phyloP scores from a whole-genome alignment of 768 basidiomycete species.

The Russula vinacea region DNA sequence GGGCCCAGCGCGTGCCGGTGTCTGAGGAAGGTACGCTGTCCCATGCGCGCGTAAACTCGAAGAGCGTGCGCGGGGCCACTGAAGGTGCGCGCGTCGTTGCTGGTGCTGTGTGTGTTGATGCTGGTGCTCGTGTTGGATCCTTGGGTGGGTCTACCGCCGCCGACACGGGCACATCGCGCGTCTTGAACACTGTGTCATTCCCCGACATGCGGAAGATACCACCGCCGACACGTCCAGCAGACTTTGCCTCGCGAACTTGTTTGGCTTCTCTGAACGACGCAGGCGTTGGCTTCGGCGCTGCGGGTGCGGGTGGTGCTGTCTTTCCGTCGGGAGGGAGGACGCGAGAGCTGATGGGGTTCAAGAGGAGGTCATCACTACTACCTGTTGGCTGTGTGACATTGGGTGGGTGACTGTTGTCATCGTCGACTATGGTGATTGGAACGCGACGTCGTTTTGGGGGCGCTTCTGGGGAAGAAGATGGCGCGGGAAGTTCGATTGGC shows the following conservation, averaged over 20 bases:
- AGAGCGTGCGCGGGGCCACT: conserved; percentile 36
- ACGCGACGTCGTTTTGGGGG: conserved; percentile 50
- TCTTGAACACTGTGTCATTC: conserved; percentile 53
- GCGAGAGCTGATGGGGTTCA: conserved; percentile 30
- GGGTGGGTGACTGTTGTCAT: conserved; percentile 8
- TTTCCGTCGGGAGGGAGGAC: conserved; percentile 12
- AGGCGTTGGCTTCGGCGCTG: conserved; percentile 25
- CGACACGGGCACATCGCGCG: conserved; percentile 28
- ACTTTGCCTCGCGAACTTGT: conserved; percentile 47
- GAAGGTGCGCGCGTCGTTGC: conserved; percentile 40
- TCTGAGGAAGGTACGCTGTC: conserved; percentile 37
- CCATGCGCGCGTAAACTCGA: conserved; percentile 66
- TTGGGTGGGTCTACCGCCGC: neutral
- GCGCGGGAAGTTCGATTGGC: conserved; percentile 25
- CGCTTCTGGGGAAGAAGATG: conserved; percentile 4
- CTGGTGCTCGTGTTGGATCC: conserved; percentile 9
- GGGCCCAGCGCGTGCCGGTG: conserved; percentile 50
- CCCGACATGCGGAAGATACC: conserved; percentile 72
- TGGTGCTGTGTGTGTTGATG: conserved; percentile 17
- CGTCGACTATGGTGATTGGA: conserved; percentile 60
- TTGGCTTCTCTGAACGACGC: conserved; percentile 58
- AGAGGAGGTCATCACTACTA: neutral
- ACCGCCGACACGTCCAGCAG: conserved; percentile 51
- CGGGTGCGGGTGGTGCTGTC: conserved; percentile 24
- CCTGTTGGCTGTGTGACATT: conserved; percentile 5